Conservation (phyloP, 1,139 yeast species). For the Nakaseomyces delphensis region DNA sequence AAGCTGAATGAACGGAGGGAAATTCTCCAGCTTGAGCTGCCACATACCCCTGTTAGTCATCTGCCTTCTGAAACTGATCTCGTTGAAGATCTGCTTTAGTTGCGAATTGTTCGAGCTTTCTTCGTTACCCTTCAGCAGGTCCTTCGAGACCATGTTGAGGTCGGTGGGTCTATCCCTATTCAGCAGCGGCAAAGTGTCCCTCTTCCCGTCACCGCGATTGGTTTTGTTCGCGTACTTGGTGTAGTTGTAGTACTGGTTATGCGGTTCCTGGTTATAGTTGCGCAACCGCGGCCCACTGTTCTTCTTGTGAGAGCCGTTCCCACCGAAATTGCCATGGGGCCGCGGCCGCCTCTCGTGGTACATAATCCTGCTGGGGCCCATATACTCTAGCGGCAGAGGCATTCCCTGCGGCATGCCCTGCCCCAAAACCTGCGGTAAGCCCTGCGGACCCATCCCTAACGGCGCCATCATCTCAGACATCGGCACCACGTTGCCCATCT, state of each 20-base stretch:
- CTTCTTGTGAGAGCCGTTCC: neutral
- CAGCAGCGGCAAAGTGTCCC: constrained; percentile 6
- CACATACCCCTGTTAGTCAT: constrained; percentile 32
- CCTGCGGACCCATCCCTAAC: too few species aligned
- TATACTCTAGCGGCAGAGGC: constrained; percentile 4
- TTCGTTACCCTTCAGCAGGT: constrained; percentile 15
- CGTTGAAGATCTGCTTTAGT: constrained; percentile 28
- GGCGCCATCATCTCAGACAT: constrained; percentile 1
- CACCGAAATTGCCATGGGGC: neutral
- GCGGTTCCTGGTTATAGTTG: neutral
- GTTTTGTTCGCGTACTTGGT: neutral
- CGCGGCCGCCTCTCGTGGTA: neutral
- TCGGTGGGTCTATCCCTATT: constrained; percentile 11
- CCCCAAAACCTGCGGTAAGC: neutral
- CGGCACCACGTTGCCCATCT: neutral
- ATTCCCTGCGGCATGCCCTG: neutral
- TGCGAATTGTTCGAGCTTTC: constrained; percentile 12
- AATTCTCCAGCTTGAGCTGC: constrained; percentile 27
- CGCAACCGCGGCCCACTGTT: neutral
- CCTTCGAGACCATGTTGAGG: constrained; percentile 12
- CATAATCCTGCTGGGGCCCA: constrained; percentile 2
- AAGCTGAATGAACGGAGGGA: constrained; percentile 29
- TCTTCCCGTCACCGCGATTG: constrained; percentile 3
- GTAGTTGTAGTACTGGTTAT: constrained; percentile 1
- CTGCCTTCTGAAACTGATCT: constrained; percentile 29